Base-by-base conservation (phyloP, 192 early-diverging fungal genomes). In the Rhizoclosmatium sp. region DNA sequence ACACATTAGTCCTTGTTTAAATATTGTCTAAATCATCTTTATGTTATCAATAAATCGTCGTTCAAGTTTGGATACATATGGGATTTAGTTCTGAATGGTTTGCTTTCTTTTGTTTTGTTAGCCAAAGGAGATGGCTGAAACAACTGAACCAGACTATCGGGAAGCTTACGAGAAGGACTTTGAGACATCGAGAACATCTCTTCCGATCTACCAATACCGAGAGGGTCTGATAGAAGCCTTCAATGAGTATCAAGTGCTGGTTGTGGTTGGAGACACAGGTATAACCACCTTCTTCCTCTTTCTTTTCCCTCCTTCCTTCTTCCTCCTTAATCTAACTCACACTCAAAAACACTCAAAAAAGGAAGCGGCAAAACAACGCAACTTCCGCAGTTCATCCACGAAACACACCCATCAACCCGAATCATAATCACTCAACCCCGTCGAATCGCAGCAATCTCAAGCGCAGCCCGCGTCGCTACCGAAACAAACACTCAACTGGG, bases 341-440 rank as follows among this genome's bases (percentile, higher is more conserved):
- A 65, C n/a, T 19, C 39, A 23, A 12, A 40, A 19, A 31, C 39
- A 31, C 1, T 65, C 31, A 31, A 31, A 39, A 39, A 16, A 69
- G 67, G 85, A 82, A 92, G 91, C 5, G 95, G 95, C 70, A 96
- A 96, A 80, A 96, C 95, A 12, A 96, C 95, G 1, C 95, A 96
- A 78, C 81, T 96, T 47, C 94, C 95, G 16, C 94, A 95, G 80
- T 96, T 93, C 67, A 82, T 84, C 59, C 78, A 68, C 47, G 78
- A 80, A 54, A 59, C 5, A 42, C 60, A 59, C 44, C 80, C 14
- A 19, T 5, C 77, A 31, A 71, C 39, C 23, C 82, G 81, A 14
- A 87, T 95, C 44, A 89, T 85, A 21, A 89, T 93, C 14, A 95
- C 93, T 19, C 95, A 96, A 77, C 95, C 95, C 66, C 91, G 95